A percentile compares a stretch with the other conserved stretches of the same genome.
These are phyloP conservation scores for Cucurbita argyrosperma DNA, from an alignment of 306 rosid species.

Conservation along the genomic window DNA sequence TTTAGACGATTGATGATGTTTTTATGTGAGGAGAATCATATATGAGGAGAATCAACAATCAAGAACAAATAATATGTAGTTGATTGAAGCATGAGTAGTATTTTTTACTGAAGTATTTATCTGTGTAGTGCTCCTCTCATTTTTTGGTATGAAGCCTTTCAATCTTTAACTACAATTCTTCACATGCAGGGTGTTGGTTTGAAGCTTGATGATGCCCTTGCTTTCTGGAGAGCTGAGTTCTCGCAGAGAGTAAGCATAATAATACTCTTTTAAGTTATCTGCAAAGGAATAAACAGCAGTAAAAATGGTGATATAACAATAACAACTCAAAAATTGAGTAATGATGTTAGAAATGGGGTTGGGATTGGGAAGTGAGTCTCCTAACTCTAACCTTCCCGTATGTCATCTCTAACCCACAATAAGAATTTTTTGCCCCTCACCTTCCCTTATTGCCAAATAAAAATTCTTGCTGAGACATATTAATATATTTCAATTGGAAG, in stretches of 20 bases:
- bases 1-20: neutral
- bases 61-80: neutral
- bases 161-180: constrained; percentile 2
- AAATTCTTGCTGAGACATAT: too few species aligned
- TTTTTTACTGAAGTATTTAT: neutral
- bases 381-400: neutral
- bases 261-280: neutral
- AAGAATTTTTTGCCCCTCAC: neutral
- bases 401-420: neutral
- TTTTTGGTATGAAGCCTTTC: neutral
- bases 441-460: neutral
- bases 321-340: neutral
- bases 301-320: too few species aligned
- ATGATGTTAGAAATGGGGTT: neutral
- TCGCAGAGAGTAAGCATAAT: constrained; percentile 45
- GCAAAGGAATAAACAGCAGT: neutral
- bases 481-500: too few species aligned
- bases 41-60: neutral
- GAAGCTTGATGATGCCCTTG: constrained; percentile 87
- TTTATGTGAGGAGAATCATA: neutral
- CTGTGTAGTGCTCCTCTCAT: neutral
- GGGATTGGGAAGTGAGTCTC: neutral
- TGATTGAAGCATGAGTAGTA: neutral
- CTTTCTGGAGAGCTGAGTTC: constrained; percentile 90
- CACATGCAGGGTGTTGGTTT: constrained; percentile 72